Conservation (phyloP, 228 moss, liverwort and hornwort species). For the Sphagnum magellanicum region DNA sequence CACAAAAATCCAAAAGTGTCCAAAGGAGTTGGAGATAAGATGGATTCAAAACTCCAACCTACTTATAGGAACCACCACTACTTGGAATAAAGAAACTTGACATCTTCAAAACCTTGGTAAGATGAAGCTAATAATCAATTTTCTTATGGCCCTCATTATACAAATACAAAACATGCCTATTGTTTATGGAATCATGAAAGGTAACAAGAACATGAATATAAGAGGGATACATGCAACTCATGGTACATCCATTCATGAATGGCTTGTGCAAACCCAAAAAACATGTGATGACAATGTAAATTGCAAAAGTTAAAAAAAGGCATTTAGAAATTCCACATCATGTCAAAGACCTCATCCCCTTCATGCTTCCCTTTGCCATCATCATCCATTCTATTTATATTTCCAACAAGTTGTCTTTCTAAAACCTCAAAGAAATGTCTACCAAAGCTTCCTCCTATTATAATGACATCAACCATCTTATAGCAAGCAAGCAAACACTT, state of each 20-base stretch:
- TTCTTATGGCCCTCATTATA: slow-evolving; percentile 99
- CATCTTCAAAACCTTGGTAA: slow-evolving; percentile 85
- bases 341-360: no score
- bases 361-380: no score
- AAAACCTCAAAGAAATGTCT: no score
- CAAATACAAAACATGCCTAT: slow-evolving; percentile 58
- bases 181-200: slow-evolving; percentile 20
- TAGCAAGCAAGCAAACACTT: no score
- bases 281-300: slow-evolving; percentile 59
- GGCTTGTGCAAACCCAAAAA: slow-evolving; percentile 71
- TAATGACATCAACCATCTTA: no score
- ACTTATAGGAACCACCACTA: slow-evolving; percentile 95
- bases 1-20: no score
- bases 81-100: slow-evolving; percentile 95
- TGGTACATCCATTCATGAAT: slow-evolving; percentile 63
- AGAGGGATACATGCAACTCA: slow-evolving; percentile 98
- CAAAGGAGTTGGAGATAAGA: no score
- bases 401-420: no score
- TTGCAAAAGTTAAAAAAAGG: slow-evolving; percentile 50
- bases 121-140: slow-evolving; percentile 87
- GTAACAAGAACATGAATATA: slow-evolving; percentile 64
- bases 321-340: slow-evolving; percentile 38
- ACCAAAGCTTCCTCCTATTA: no score
- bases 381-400: no score
- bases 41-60: slow-evolving; percentile 30